These are phyloP conservation scores for Vaccinium corymbosum DNA, from an alignment of 148 eudicot genomes.

Conservation along the genomic window DNA sequence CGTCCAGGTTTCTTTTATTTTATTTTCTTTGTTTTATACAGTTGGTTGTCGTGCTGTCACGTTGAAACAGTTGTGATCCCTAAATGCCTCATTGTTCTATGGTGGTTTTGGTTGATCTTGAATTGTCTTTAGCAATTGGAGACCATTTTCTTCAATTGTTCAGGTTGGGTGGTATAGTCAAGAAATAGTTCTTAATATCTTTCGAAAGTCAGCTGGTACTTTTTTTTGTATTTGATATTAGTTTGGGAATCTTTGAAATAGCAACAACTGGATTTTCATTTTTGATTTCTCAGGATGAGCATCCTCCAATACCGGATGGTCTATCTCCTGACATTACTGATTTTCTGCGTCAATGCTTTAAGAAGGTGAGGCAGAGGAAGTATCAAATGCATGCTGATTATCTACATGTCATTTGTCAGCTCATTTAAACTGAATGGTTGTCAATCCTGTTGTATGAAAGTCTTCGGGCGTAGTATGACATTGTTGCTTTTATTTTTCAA, in stretches of 20 bases:
- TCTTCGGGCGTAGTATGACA: neutral
- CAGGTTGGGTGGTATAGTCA: neutral
- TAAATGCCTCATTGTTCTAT: neutral
- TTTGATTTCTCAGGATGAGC: conserved; percentile 67
- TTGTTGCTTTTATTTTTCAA: neutral
- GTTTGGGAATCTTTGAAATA: neutral
- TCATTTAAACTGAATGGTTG: neutral
- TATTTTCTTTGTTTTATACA: neutral
- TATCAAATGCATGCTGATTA: conserved; percentile 1
- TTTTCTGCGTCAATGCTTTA: conserved; percentile 86
- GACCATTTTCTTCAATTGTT: neutral
- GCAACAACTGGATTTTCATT: conserved; percentile 11
- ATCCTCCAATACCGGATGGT: conserved; percentile 96
- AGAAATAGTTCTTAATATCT: neutral
- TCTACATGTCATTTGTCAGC: neutral
- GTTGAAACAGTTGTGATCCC: neutral
- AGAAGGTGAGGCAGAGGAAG: conserved; percentile 60
- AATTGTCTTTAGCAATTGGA: neutral
- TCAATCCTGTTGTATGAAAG: neutral
- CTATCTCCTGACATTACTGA: conserved; percentile 83
- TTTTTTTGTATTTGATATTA: neutral
- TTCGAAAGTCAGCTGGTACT: neutral
- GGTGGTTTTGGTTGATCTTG: neutral
- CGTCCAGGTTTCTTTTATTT: conserved; percentile 63
- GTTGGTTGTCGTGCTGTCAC: neutral